These are phyloP conservation scores for Penicillium malachiteum DNA, from an alignment of 495 filamentous ascomycete species.

Conservation along the genomic window DNA sequence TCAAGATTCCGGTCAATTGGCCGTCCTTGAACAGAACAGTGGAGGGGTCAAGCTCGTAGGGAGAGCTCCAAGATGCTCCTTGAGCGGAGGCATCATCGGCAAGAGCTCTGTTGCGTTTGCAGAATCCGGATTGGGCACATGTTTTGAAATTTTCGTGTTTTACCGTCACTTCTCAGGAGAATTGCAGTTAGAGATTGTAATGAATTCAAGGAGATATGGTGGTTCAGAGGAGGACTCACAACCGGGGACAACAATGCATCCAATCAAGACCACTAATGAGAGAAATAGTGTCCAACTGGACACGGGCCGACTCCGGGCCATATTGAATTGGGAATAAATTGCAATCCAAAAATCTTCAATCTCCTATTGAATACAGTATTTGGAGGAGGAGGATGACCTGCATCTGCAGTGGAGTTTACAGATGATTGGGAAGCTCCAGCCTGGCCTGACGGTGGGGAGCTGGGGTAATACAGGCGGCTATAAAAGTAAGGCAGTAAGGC, in stretches of 20 bases:
- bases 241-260: constrained; percentile 40
- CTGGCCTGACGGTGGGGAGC: constrained; percentile 40
- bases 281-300: constrained; percentile 59
- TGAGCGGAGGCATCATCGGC: constrained; percentile 70
- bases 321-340: constrained; percentile 20
- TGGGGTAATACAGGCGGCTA: constrained; percentile 28
- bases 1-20: constrained; percentile 70
- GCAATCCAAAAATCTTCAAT: constrained; percentile 40
- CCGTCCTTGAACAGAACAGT: constrained; percentile 77
- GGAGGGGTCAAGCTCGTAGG: constrained; percentile 72
- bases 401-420: constrained; percentile 29
- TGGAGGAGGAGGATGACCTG: constrained; percentile 27
- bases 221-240: constrained; percentile 22
- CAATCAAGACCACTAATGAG: constrained; percentile 37
- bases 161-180: constrained; percentile 60
- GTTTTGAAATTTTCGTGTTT: constrained; percentile 97
- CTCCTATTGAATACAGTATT: constrained; percentile 23
- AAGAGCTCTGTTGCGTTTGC: constrained; percentile 85
- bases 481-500: constrained; percentile 19
- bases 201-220: neutral
- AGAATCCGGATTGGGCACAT: constrained; percentile 93
- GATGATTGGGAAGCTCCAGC: constrained; percentile 37
- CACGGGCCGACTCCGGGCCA: constrained; percentile 47
- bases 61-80: constrained; percentile 70
- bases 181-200: neutral